These are phyloP conservation scores for Sporisorium iseilematis-ciliati DNA, from an alignment of 1,284 basidiomycete genomes.

Conservation along the genomic window DNA sequence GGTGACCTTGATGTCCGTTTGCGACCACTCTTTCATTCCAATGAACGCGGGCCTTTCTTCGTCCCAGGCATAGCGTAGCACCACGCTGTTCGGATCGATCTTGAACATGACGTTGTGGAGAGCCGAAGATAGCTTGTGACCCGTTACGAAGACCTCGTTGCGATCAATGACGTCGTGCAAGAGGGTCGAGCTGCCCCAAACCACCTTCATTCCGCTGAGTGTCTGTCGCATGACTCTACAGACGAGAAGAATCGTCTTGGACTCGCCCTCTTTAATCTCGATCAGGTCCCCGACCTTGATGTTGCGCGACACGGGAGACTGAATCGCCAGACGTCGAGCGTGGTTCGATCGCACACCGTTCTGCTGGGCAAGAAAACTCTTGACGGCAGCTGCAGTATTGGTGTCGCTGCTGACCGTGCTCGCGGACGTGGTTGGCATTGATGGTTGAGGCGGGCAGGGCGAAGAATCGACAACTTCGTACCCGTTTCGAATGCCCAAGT, in stretches of 20 bases:
- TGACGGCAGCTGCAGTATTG: conserved; percentile 1
- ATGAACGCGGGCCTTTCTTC: conserved; percentile 11
- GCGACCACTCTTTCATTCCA: conserved; percentile 17
- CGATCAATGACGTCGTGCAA: conserved; percentile 9
- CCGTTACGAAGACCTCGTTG: conserved; percentile 19
- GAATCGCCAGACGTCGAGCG: background rate
- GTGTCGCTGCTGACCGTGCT: background rate
- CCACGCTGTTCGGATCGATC: conserved; percentile 6
- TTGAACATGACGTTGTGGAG: background rate
- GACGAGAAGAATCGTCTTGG: background rate
- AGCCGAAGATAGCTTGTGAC: background rate
- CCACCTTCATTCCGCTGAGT: background rate
- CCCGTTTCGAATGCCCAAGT: conserved; percentile 27
- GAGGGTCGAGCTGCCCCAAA: background rate
- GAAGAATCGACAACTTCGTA: conserved; percentile 16
- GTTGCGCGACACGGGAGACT: fast-evolving
- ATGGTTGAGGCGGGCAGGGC: background rate
- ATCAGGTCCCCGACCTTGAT: conserved; percentile 16
- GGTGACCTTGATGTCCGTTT: no score
- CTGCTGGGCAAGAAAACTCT: conserved; percentile 9
- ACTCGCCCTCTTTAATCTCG: background rate
- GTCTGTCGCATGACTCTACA: background rate
- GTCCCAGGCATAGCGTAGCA: conserved; percentile 20
- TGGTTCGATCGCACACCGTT: no score
- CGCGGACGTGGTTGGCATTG: background rate